Evolutionary conservation across 331 rosid genomes (phyloP).

Genomic region (Prunus yedoensis): DNA sequence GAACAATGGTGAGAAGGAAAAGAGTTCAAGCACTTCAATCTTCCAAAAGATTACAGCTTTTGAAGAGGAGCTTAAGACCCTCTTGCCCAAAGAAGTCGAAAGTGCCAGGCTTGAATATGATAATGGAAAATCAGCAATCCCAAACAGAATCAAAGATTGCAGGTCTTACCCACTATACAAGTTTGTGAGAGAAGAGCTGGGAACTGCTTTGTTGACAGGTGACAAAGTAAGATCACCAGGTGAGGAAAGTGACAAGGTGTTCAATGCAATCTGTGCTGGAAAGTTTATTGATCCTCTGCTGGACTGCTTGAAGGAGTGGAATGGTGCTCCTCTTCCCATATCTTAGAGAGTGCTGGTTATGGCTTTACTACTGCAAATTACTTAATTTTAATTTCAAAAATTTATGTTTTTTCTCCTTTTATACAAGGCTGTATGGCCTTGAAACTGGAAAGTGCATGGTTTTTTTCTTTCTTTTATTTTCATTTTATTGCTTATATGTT

Average conservation of each 20-base stretch:
- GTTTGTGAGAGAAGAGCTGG: constrained; percentile 70
- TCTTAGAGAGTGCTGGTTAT: constrained; percentile 27
- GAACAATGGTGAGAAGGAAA: constrained; percentile 60
- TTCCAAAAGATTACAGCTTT: constrained; percentile 73
- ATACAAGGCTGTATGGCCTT: constrained; percentile 9
- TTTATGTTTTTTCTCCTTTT: not conserved
- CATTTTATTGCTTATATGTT: constrained; percentile 10
- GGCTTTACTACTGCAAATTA: not conserved
- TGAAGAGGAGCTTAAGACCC: constrained; percentile 62
- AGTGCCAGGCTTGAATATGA: constrained; percentile 51
- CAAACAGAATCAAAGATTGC: constrained; percentile 66
- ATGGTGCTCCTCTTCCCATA: constrained; percentile 87
- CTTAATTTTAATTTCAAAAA: not conserved
- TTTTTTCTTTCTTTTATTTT: not conserved
- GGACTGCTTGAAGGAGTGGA: constrained; percentile 80
- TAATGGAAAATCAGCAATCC: constrained; percentile 49
- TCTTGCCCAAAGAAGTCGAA: constrained; percentile 77
- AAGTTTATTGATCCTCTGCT: constrained; percentile 70
- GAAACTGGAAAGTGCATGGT: not conserved
- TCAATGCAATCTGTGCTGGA: constrained; percentile 67
- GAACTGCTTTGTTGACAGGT: constrained; percentile 65
- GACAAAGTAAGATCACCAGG: constrained; percentile 79
- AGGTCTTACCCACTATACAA: constrained; percentile 84
- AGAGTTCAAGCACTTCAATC: constrained; percentile 51
- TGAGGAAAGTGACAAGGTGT: constrained; percentile 81